These are phyloP conservation scores for Prunus fruticosa DNA, from an alignment of 306 rosid species.

Conservation along the genomic window DNA sequence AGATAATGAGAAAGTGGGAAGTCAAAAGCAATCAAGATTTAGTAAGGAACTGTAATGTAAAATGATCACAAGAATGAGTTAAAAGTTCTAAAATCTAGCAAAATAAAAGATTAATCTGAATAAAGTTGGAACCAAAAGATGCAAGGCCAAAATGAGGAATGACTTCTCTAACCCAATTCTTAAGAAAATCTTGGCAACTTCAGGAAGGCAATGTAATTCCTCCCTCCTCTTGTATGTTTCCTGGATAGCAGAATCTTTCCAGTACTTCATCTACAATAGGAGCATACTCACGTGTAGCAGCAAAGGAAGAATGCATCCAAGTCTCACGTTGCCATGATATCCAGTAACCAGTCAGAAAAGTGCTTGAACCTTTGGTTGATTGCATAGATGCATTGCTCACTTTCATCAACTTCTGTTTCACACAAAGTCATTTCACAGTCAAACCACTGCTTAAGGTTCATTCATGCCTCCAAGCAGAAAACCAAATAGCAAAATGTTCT, in stretches of 20 bases:
- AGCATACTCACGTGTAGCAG: conserved; percentile 97
- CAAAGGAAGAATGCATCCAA: conserved; percentile 87
- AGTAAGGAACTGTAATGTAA: too few relatives aligned
- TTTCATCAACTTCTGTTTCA: conserved; percentile 53
- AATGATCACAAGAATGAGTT: too few relatives aligned
- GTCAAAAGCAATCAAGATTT: too few relatives aligned
- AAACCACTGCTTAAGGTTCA: conserved; percentile 26
- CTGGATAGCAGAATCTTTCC: conserved; percentile 88
- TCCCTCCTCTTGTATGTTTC: conserved; percentile 83
- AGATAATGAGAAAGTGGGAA: too few relatives aligned
- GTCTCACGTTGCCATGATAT: conserved; percentile 86
- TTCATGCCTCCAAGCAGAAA: conserved; percentile 19
- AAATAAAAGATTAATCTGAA: too few relatives aligned
- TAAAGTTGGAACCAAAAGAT: background rate
- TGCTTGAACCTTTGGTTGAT: conserved; percentile 79
- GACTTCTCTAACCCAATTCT: conserved; percentile 80
- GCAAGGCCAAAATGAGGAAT: background rate
- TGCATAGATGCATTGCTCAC: conserved; percentile 52
- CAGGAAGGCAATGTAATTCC: conserved; percentile 80
- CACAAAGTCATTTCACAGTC: conserved; percentile 31
- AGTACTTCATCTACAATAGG: conserved; percentile 80
- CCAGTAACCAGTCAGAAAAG: conserved; percentile 90
- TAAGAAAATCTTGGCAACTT: conserved; percentile 80
- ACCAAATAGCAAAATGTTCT: conserved; percentile 10
- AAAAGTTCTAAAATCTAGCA: too few relatives aligned